phyloP scores from a whole-genome alignment of 139 green algal species.

The Tetradesmus obliquus region DNA sequence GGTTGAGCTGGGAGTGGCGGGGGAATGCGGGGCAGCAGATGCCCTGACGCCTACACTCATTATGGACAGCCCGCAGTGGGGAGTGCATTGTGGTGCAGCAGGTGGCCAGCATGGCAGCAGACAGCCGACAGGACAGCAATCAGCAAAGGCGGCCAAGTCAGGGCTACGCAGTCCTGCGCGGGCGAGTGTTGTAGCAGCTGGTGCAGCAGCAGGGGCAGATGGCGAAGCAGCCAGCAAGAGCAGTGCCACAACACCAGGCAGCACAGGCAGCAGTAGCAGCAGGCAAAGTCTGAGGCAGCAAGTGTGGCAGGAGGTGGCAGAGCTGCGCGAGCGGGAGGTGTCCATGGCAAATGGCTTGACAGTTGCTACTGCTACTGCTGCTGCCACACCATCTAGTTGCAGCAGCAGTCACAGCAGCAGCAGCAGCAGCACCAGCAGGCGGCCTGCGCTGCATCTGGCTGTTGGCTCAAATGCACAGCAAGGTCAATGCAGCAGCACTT shows the following conservation, averaged over 20 bases:
- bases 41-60: constrained; percentile 23
- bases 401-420: neutral
- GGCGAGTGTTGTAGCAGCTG: neutral
- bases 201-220: neutral
- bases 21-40: neutral
- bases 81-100: neutral
- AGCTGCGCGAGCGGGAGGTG: neutral
- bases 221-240: neutral
- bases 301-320: constrained; percentile 15
- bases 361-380: neutral
- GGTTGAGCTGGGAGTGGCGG: neutral
- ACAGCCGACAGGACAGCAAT: neutral
- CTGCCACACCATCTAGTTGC: neutral
- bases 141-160: neutral
- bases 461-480: neutral
- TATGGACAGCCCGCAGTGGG: constrained; percentile 12
- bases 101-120: neutral
- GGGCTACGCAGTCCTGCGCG: neutral
- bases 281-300: constrained; percentile 15
- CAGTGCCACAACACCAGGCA: neutral
- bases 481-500: neutral
- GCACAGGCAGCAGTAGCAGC: neutral
- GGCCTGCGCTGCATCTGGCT: neutral
- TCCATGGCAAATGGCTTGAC: too few relatives aligned
- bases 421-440: neutral